These are phyloP conservation scores for Cairneyella variabilis DNA, from an alignment of 495 filamentous ascomycete species.

Conservation along the genomic window DNA sequence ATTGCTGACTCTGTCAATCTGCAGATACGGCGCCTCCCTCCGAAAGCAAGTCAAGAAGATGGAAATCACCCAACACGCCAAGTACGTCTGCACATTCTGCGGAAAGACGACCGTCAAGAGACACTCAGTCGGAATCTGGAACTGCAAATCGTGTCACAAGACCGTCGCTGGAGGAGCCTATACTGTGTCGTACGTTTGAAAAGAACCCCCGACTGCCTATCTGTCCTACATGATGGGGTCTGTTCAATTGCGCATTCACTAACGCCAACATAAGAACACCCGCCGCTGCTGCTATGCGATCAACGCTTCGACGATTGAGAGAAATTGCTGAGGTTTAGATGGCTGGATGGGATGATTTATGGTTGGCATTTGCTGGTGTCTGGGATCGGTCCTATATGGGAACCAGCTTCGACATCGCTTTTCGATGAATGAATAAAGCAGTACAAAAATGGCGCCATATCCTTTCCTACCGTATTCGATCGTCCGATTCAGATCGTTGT, in stretches of 20 bases:
- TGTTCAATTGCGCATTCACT: too few relatives aligned
- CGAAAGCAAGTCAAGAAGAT: constrained; percentile 99
- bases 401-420: constrained; percentile 26
- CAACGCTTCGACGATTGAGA: constrained; percentile 94
- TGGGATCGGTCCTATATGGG: constrained; percentile 22
- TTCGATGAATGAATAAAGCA: constrained; percentile 29
- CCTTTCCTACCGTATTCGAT: constrained; percentile 3
- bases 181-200: constrained; percentile 81
- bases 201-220: neutral
- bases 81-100: constrained; percentile 90
- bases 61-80: constrained; percentile 95
- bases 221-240: neutral
- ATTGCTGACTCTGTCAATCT: neutral
- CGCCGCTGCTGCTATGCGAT: constrained; percentile 92
- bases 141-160: constrained; percentile 91
- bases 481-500: neutral
- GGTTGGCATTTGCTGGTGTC: constrained; percentile 30
- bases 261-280: constrained; percentile 66
- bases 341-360: constrained; percentile 34
- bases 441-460: constrained; percentile 19
- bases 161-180: constrained; percentile 94
- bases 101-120: constrained; percentile 94
- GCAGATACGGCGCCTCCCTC: constrained; percentile 97
- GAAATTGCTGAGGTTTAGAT: constrained; percentile 95
- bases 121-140: constrained; percentile 91